A percentile compares a stretch with the other conserved stretches of the same genome.
These are phyloP conservation scores for Abrus precatorius DNA, from an alignment of 306 rosid species.

Conservation along the genomic window DNA sequence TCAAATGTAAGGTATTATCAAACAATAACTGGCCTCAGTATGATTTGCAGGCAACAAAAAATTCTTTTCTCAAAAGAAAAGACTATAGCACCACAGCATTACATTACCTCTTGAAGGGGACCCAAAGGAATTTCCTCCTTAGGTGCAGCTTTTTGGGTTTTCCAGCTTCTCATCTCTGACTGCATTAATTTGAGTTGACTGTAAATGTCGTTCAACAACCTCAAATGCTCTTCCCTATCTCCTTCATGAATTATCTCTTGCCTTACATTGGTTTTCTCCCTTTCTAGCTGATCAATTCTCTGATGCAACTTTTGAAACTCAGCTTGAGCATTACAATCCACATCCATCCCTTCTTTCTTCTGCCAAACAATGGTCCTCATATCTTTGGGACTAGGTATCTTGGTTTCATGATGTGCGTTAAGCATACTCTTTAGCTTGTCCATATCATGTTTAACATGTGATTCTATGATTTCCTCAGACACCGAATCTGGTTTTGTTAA, in stretches of 20 bases:
- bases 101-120: conserved; percentile 71
- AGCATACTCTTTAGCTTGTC: conserved; percentile 59
- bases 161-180: conserved; percentile 63
- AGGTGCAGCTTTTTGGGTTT: conserved; percentile 52
- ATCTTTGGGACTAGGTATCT: conserved; percentile 48
- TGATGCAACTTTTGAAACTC: conserved; percentile 64
- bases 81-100: conserved; percentile 23
- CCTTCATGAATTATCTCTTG: conserved; percentile 67
- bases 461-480: conserved; percentile 50
- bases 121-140: conserved; percentile 53
- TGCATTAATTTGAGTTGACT: conserved; percentile 64
- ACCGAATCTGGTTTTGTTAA: conserved; percentile 61
- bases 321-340: conserved; percentile 55
- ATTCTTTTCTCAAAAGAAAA: conserved; percentile 13
- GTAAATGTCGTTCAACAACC: conserved; percentile 78
- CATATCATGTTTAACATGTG: conserved; percentile 50
- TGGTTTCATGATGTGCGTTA: conserved; percentile 48
- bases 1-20: conserved; percentile 28
- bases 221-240: conserved; percentile 64
- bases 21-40: conserved; percentile 14
- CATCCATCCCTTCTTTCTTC: conserved; percentile 43
- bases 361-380: conserved; percentile 36
- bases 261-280: conserved; percentile 53
- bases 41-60: conserved; percentile 7
- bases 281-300: conserved; percentile 77